Evolutionary conservation across 2,329 filamentous ascomycete genomes (phyloP), one percentile per base, ranked within the genome.

Genomic region (Didymella exigua): DNA sequence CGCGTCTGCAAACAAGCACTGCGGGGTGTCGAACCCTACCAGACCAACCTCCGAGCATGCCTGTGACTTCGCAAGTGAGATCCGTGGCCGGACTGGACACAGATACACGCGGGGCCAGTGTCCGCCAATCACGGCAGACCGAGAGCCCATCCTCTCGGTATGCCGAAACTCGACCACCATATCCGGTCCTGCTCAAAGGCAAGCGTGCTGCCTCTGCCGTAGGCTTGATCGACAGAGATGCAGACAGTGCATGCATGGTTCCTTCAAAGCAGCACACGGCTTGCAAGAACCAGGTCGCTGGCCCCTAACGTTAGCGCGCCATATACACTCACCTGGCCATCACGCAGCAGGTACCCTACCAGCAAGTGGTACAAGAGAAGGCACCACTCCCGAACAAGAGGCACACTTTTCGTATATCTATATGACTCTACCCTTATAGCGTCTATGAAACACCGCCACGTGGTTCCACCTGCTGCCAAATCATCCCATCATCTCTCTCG

Each of bases 381-480:
- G 43, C 48, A 48, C 48, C 37, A 34, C 43, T 47, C 38, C 43
- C 33, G 19, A 33, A 37, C 5, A 6, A 48, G 37, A 47, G 29
- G 41, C 52, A 43, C 48, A 33, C 31, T 40, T 31, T 45, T 43
- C 37, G 36, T 47, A 43, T 56, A 41, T 21, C 42, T 47, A 43
- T 51, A 56, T 51, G 24, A 34, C 13, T 30, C 31, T 16, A 30
- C 21, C 30, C 43, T 18, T 44, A 48, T 40, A 42, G 37, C 38
- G 30, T 48, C 48, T 44, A 23, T 43, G 42, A 44, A 36, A 51
- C 43, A 34, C 31, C 43, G 54, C 54, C 54, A 56, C 54, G 54
- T 56, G 54, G 54, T 56, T 48, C 54, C 54, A 56, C 54, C 54
- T 48, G 47, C 30, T 30, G 34, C 31, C 46, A 44, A 51, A 34